phyloP scores from a whole-genome alignment of 371 early-diverging fungal species.

The Zancudomyces culisetae region DNA sequence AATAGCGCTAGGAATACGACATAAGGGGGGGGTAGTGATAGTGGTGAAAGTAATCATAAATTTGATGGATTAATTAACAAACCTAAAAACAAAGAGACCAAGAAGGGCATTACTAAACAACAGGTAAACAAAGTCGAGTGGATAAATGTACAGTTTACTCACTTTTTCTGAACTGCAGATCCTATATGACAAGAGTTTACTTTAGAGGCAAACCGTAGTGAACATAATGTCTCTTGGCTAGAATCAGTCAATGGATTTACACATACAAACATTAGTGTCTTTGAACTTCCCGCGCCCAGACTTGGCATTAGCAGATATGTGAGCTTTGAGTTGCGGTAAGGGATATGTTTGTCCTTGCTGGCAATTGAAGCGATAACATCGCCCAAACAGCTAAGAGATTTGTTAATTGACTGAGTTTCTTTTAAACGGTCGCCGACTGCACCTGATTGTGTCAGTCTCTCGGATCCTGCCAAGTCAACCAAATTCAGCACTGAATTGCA shows the following conservation, averaged over 20 bases:
- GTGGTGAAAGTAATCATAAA: too few species aligned
- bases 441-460: slow-evolving; percentile 69
- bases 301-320: slow-evolving; percentile 87
- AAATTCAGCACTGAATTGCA: slow-evolving; percentile 65
- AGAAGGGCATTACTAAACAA: too few species aligned
- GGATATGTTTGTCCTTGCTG: slow-evolving; percentile 73
- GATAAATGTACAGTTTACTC: too few species aligned
- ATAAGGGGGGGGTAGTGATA: too few species aligned
- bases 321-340: slow-evolving; percentile 93
- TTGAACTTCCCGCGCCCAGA: slow-evolving; percentile 71
- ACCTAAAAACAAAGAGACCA: too few species aligned
- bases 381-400: slow-evolving; percentile 74
- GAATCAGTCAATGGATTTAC: slow-evolving; percentile 56
- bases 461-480: slow-evolving; percentile 96
- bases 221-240: slow-evolving; percentile 77
- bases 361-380: slow-evolving; percentile 87
- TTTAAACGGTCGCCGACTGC: slow-evolving; percentile 80
- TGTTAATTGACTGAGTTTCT: slow-evolving; percentile 96
- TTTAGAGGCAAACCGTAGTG: slow-evolving; percentile 91
- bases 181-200: slow-evolving; percentile 63
- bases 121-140: too few species aligned
- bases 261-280: slow-evolving; percentile 98
- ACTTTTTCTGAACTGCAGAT: slow-evolving; percentile 23
- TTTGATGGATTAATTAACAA: too few species aligned
- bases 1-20: too few species aligned